Conservation (phyloP, 306 rosid species). For the Bauhinia variegata region DNA sequence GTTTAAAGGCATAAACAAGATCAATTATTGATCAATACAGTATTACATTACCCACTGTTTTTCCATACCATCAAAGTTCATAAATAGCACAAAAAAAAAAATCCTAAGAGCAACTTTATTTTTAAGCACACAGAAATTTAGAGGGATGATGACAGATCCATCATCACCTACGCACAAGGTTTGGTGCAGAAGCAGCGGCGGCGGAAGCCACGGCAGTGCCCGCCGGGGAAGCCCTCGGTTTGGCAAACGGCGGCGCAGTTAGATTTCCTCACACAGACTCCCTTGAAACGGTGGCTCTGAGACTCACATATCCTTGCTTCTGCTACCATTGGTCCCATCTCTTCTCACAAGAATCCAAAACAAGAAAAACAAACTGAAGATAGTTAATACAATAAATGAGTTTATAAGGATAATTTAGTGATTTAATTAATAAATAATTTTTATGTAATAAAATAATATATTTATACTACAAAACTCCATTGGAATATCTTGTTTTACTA, state of each 20-base stretch:
- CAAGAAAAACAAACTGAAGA: not conserved
- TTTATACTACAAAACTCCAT: too few species aligned
- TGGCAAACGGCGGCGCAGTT: conserved; percentile 43
- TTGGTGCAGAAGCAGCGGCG: conserved; percentile 46
- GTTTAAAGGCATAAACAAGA: not conserved
- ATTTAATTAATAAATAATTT: too few species aligned
- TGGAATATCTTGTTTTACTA: too few species aligned
- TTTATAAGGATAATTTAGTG: too few species aligned
- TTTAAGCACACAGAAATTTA: too few species aligned
- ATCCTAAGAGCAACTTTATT: too few species aligned
- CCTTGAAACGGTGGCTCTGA: conserved; percentile 40
- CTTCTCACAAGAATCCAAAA: not conserved
- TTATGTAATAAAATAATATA: too few species aligned
- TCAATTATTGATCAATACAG: too few species aligned
- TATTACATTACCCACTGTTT: too few species aligned
- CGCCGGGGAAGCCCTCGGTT: conserved; percentile 41
- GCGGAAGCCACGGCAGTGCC: conserved; percentile 47
- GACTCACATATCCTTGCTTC: conserved; percentile 43
- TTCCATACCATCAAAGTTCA: too few species aligned
- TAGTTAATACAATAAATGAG: not conserved
- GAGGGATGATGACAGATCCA: too few species aligned
- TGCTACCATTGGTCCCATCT: conserved; percentile 41
- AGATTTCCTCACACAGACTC: conserved; percentile 24
- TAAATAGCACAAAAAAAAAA: not conserved
- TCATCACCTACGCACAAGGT: not conserved